phyloP scores from a whole-genome alignment of 2,329 filamentous ascomycete species.

The Aspergillus aculeatinus region DNA sequence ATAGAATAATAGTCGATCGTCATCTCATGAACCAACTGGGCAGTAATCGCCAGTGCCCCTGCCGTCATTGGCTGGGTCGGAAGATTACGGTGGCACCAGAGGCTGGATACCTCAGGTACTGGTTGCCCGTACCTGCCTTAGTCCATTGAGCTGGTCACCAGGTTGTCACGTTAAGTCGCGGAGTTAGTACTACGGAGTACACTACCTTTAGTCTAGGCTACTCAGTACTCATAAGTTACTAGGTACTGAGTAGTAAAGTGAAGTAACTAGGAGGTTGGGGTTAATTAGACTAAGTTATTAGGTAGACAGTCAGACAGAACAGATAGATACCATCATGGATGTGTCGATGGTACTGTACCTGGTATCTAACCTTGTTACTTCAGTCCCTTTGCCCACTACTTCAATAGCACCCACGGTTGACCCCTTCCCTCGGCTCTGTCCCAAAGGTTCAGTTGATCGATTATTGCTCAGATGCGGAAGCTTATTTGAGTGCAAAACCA shows the following conservation, averaged over 20 bases:
- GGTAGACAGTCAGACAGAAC: no score
- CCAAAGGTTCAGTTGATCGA: background rate
- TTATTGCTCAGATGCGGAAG: background rate
- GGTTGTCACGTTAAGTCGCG: no score
- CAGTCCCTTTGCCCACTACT: no score
- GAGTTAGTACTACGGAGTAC: no score
- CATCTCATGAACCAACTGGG: constrained; percentile 13
- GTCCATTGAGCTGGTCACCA: background rate
- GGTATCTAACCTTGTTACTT: no score
- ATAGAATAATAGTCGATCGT: constrained; percentile 14
- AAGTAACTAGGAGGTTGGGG: no score
- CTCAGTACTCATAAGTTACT: background rate
- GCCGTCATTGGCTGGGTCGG: constrained; percentile 2
- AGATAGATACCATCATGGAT: no score
- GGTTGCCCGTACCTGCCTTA: background rate
- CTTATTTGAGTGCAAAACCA: background rate
- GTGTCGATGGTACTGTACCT: no score
- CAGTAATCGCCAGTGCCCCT: constrained; percentile 1
- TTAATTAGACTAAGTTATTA: no score
- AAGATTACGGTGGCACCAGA: constrained; percentile 2
- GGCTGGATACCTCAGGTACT: constrained; percentile 7
- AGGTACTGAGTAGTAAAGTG: background rate
- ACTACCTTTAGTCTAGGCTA: no score
- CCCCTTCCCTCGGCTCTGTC: background rate
- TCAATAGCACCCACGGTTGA: background rate